Conservation (phyloP, 2,329 filamentous ascomycete species). For the Helminthosporium solani region DNA sequence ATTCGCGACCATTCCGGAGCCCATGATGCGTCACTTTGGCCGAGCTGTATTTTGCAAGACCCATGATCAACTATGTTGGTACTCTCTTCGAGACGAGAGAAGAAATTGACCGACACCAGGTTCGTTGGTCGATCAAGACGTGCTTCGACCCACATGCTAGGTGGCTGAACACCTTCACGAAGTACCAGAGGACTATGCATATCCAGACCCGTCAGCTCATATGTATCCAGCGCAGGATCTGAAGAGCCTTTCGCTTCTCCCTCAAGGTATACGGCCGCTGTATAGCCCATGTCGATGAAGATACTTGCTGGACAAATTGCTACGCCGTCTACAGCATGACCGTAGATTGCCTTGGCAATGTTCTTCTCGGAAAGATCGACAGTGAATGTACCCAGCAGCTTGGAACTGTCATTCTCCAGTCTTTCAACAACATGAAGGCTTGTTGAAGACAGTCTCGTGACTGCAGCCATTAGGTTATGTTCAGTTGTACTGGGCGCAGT, state of each 20-base stretch:
- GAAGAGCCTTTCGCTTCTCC: not conserved
- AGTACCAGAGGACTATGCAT: not conserved
- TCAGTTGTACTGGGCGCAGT: no score
- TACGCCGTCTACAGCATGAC: not conserved
- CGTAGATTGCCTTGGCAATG: no score
- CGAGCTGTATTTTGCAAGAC: not conserved
- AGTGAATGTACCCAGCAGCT: no score
- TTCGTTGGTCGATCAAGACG: no score
- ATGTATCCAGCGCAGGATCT: not conserved
- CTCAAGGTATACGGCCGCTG: not conserved
- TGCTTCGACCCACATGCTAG: not conserved
- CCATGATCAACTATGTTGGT: not conserved
- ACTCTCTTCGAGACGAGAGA: not conserved
- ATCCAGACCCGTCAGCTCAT: not conserved
- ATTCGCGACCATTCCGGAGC: not conserved
- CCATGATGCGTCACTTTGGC: not conserved
- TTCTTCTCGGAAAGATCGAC: no score
- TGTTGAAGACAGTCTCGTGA: no score
- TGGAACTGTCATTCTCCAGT: no score
- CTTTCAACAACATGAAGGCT: no score
- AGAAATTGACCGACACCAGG: no score
- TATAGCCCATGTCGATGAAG: not conserved
- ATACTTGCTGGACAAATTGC: not conserved
- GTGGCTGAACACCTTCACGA: not conserved
- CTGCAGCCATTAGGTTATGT: no score